Percentiles rank a stretch among this genome's conserved stretches.
phyloP scores from a whole-genome alignment of 148 eudicot species.

The Gaultheria prostrata region DNA sequence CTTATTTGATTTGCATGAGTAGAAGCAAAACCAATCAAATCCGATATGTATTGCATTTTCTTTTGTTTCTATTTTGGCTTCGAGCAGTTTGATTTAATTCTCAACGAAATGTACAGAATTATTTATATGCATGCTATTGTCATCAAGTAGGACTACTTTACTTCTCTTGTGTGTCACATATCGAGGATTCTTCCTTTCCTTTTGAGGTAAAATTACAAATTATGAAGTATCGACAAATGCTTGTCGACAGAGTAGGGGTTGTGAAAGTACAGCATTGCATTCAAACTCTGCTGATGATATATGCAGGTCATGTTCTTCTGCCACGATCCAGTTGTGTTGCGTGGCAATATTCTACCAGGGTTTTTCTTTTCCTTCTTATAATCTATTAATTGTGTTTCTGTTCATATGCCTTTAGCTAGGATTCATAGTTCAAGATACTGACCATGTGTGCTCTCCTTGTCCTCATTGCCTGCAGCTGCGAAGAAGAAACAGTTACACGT shows the following conservation, averaged over 20 bases:
- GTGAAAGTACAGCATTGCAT: background rate
- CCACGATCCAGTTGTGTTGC: background rate
- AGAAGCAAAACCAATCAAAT: background rate
- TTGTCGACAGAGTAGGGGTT: background rate
- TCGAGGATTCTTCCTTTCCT: background rate
- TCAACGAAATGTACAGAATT: too few species aligned
- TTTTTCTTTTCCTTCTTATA: too few species aligned
- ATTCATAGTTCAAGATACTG: background rate
- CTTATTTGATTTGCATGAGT: too few species aligned
- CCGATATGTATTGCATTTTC: background rate
- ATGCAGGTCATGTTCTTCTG: background rate
- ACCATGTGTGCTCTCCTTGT: background rate
- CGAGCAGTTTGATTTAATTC: background rate
- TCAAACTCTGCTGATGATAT: background rate
- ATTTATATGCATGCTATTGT: too few species aligned
- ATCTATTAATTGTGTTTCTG: background rate
- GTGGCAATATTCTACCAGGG: background rate
- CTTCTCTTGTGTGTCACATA: too few species aligned
- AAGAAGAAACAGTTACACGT: slow-evolving; percentile 86
- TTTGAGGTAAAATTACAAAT: background rate
- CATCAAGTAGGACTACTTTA: too few species aligned
- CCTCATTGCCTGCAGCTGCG: slow-evolving; percentile 40
- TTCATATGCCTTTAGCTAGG: background rate
- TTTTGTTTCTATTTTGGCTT: background rate
- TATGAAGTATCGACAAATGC: background rate